Conservation (phyloP, 2,329 filamentous ascomycete genomes). For the Fusarium tanahbumbuense region DNA sequence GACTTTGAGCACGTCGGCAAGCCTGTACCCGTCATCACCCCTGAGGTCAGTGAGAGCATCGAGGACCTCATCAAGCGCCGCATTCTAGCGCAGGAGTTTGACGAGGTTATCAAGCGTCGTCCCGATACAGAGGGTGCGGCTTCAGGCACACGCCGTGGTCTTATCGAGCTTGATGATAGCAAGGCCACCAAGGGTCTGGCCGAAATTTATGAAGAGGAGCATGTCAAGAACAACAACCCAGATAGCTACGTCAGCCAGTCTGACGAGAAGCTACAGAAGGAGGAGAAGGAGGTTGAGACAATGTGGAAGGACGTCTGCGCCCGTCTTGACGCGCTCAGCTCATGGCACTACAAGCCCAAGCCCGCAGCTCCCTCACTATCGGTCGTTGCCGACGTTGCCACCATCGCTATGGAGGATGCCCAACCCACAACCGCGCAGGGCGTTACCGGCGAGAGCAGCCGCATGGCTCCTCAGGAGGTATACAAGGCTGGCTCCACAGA, state of each 20-base stretch:
- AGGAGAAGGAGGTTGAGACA: slow-evolving; percentile 83
- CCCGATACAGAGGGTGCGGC: slow-evolving; percentile 77
- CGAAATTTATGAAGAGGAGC: slow-evolving; percentile 94
- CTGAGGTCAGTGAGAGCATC: slow-evolving; percentile 89
- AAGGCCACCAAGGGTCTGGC: slow-evolving; percentile 90
- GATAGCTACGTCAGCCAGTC: slow-evolving; percentile 82
- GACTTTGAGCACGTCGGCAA: slow-evolving; percentile 97
- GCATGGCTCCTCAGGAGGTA: slow-evolving; percentile 93
- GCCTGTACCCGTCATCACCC: slow-evolving; percentile 92
- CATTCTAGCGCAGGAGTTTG: slow-evolving; percentile 89
- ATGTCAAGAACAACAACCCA: slow-evolving; percentile 81
- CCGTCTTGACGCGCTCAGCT: slow-evolving; percentile 88
- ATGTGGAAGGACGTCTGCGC: slow-evolving; percentile 85
- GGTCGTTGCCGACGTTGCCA: slow-evolving; percentile 90
- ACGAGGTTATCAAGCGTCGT: slow-evolving; percentile 86
- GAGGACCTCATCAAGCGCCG: slow-evolving; percentile 94
- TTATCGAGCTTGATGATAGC: slow-evolving; percentile 84
- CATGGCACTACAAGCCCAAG: slow-evolving; percentile 96
- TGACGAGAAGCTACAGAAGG: slow-evolving; percentile 83
- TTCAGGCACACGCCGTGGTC: slow-evolving; percentile 72
- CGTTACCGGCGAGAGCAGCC: slow-evolving; percentile 74
- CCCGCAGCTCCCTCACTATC: slow-evolving; percentile 83
- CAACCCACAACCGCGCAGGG: slow-evolving; percentile 85
- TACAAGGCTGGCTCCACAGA: slow-evolving; percentile 81
- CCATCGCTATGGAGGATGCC: slow-evolving; percentile 93